Percentiles rank a stretch among this genome's conserved stretches.
Conservation (phyloP, 768 basidiomycete genomes). For the Hygrocybe coccinea region DNA sequence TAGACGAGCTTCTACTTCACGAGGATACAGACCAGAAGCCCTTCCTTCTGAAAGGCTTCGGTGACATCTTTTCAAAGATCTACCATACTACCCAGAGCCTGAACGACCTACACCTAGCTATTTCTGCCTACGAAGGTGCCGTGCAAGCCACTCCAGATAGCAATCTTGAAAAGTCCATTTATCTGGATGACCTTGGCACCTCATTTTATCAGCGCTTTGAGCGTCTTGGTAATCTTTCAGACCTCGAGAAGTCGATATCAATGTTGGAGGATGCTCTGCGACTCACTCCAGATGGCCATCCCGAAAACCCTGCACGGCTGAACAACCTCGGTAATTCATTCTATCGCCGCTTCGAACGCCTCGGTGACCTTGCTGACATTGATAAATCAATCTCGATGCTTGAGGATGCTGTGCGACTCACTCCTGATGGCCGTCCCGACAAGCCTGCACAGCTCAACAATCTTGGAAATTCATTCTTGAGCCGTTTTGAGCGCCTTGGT, state of each 20-base stretch:
- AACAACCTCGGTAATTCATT: neutral
- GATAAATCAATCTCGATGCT: too few relatives aligned
- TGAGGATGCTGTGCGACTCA: too few relatives aligned
- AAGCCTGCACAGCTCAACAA: too few relatives aligned
- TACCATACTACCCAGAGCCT: too few relatives aligned
- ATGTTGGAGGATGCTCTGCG: neutral
- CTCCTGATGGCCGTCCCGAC: too few relatives aligned
- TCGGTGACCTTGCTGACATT: neutral
- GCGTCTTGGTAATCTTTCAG: neutral
- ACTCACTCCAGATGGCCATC: neutral
- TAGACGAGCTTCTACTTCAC: too few relatives aligned
- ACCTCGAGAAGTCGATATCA: too few relatives aligned
- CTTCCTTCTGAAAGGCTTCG: too few relatives aligned
- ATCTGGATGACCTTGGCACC: slow-evolving; percentile 7
- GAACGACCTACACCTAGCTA: neutral
- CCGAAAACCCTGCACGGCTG: neutral
- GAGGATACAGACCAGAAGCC: too few relatives aligned
- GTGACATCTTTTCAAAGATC: too few relatives aligned
- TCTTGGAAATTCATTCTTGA: too few relatives aligned
- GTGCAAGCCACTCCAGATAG: neutral
- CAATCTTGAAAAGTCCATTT: neutral
- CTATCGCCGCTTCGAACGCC: neutral
- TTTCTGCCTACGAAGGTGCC: neutral
- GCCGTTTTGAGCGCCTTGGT: too few relatives aligned
- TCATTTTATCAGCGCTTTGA: slow-evolving; percentile 1